phyloP scores from a whole-genome alignment of 306 rosid genomes.

The Gynostemma pentaphyllum region DNA sequence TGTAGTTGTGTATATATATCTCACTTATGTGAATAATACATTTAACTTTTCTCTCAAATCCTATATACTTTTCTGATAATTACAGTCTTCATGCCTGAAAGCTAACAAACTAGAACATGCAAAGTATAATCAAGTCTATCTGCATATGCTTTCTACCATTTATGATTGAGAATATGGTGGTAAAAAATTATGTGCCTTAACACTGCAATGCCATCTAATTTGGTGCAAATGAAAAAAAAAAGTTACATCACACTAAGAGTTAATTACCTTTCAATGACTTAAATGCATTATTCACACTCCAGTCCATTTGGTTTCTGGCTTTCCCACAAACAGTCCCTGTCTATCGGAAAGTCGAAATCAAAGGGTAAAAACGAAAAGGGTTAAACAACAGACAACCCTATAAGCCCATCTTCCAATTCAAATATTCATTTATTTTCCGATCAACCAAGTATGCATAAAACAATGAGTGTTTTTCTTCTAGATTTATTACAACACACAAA shows the following conservation, averaged over 20 bases:
- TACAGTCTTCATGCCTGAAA: neutral
- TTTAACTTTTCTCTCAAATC: too few species aligned
- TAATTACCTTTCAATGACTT: conserved; percentile 60
- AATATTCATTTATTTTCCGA: neutral
- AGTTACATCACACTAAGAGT: neutral
- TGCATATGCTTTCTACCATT: neutral
- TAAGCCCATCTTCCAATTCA: neutral
- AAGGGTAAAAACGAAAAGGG: neutral
- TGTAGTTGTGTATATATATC: too few species aligned
- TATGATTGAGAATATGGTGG: neutral
- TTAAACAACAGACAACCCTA: neutral
- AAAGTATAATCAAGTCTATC: neutral
- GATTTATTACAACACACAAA: neutral
- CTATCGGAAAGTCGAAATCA: conserved; percentile 16
- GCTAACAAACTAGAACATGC: neutral
- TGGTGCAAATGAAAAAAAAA: conserved; percentile 1
- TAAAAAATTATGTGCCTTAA: neutral
- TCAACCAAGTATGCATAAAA: too few species aligned
- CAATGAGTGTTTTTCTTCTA: neutral
- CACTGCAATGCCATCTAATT: neutral
- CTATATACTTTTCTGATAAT: too few species aligned
- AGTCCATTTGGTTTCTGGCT: conserved; percentile 51
- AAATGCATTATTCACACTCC: conserved; percentile 44
- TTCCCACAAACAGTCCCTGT: conserved; percentile 28
- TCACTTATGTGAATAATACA: too few species aligned